Conservation (phyloP, 371 early-diverging fungal species). For the Choanephora cucurbitarum region DNA sequence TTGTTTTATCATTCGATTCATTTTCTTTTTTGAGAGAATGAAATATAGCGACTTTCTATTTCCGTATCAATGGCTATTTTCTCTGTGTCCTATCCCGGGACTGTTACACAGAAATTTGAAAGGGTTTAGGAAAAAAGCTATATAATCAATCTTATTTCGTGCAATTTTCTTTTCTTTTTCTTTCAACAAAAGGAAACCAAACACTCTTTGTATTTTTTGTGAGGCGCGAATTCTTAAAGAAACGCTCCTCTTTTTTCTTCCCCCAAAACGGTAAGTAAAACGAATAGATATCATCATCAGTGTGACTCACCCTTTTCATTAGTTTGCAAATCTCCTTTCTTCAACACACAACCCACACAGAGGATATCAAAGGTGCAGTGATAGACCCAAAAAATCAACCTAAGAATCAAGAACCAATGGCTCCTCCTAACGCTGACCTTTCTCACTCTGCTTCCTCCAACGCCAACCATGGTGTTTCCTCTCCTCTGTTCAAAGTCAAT, state of each 20-base stretch:
- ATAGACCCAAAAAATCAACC: conserved; percentile 69
- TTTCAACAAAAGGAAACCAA: conserved; percentile 7
- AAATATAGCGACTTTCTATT: too few relatives aligned
- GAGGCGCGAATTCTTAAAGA: conserved; percentile 22
- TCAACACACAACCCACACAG: conserved; percentile 90
- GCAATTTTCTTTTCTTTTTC: conserved; percentile 10
- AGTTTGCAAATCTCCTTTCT: conserved; percentile 84
- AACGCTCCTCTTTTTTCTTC: conserved; percentile 22
- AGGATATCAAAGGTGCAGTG: conserved; percentile 72
- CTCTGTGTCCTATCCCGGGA: conserved; percentile 12
- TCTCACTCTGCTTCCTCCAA: conserved; percentile 22
- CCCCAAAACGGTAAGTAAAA: conserved; percentile 40
- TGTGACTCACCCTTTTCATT: conserved; percentile 1
- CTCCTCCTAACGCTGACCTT: conserved; percentile 30
- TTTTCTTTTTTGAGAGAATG: too few relatives aligned
- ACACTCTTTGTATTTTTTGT: conserved; percentile 13
- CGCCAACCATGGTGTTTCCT: conserved; percentile 33
- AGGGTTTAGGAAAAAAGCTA: conserved; percentile 9
- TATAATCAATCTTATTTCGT: conserved; percentile 1
- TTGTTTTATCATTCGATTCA: too few relatives aligned
- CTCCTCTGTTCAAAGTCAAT: conserved; percentile 78
- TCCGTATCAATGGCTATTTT: background rate
- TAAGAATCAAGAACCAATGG: conserved; percentile 37
- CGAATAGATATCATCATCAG: background rate
- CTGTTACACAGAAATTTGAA: conserved; percentile 20